Base-by-base conservation (phyloP, 495 filamentous ascomycete species). In the Talaromyces liani region DNA sequence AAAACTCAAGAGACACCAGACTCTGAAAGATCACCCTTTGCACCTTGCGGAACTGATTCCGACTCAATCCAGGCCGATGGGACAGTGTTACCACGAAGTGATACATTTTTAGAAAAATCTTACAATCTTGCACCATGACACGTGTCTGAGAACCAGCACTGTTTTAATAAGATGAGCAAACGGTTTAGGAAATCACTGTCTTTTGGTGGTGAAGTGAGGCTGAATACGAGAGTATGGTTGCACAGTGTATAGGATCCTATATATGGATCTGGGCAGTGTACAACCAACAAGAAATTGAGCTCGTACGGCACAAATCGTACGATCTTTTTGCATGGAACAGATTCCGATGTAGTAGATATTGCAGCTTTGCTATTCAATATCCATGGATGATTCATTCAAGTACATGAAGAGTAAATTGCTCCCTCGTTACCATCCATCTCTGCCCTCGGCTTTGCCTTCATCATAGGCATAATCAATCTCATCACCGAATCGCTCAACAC, bases 401-500 rank as follows among this genome's bases (percentile, higher is more conserved):
- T 18, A 1, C 0, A 33, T 33, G 31, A 33, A 24, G 22, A 33
- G 9, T 9, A 33, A 6, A 33, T 12, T 16, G 31, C 3, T 18
- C n/a, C n/a, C 27, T 58, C 12, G 39, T 59, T 36, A 64, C 63
- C 55, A 58, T 22, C 68, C 70, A 24, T 68, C 45, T 55, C 69
- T 53, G 9, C 71, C 71, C 68, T 77, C 71, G 3, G 62, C 63
- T 61, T 68, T 67, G 10, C 77, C 75, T 51, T 67, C 62, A 62
- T 78, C 77, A 65, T 76, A 79, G 9, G 73, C 70, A 69, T 71
- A 59, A 24, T 70, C 73, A 20, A 79, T 63, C 39, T 72, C 66
- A 62, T 78, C 75, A 9, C 67, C 75, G 60, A 75, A 79, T 29
- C 66, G 63, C 64, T 79, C 77, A 4, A 76, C 75, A 51, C 67